These are phyloP conservation scores for Rhododendron kiyosumense DNA, from an alignment of 148 eudicot genomes.

Conservation along the genomic window DNA sequence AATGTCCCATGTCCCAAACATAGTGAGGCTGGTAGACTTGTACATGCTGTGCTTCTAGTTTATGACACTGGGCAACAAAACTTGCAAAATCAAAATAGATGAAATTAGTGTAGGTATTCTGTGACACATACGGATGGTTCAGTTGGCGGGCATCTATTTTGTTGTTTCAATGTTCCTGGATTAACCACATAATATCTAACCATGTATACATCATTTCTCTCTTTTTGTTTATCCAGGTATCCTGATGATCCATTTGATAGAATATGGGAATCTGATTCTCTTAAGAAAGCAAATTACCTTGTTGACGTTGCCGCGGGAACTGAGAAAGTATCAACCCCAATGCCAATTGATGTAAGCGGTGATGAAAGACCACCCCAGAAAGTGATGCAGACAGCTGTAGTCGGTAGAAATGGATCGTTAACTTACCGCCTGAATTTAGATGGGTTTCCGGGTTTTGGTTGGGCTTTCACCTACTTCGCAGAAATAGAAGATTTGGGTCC, in stretches of 20 bases:
- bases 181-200: background rate
- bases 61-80: background rate
- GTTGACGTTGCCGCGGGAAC: constrained; percentile 97
- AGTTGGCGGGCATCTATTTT: constrained; percentile 1
- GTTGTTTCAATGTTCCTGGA: background rate
- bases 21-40: background rate
- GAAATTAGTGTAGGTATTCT: background rate
- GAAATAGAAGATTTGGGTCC: constrained; percentile 77
- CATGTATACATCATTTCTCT: background rate
- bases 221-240: constrained; percentile 46
- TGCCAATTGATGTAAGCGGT: constrained; percentile 52
- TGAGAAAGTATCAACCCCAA: constrained; percentile 61
- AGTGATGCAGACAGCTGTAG: constrained; percentile 98
- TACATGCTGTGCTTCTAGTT: background rate
- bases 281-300: constrained; percentile 80
- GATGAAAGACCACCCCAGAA: constrained; percentile 78
- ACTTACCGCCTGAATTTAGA: constrained; percentile 88
- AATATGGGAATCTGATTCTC: constrained; percentile 87
- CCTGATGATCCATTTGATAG: constrained; percentile 99
- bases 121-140: background rate
- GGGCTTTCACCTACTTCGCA: constrained; percentile 92
- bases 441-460: constrained; percentile 90
- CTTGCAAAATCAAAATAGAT: background rate
- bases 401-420: constrained; percentile 79
- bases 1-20: background rate